Conservation (phyloP, 306 rosid genomes). For the Trifolium pratense region DNA sequence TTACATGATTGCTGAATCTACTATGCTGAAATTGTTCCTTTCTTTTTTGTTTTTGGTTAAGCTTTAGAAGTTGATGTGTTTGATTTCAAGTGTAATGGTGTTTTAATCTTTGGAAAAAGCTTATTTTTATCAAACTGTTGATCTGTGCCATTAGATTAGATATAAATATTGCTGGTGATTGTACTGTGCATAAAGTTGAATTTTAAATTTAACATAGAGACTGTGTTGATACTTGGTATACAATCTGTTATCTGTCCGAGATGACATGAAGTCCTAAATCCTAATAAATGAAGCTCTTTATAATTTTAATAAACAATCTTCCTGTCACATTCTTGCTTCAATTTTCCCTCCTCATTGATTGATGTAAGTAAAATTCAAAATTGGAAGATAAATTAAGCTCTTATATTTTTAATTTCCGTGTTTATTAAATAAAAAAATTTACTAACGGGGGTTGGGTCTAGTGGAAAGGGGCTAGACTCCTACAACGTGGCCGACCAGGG, state of each 20-base stretch:
- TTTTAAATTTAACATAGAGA: slow-evolving; percentile 22
- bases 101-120: neutral
- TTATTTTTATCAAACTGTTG: slow-evolving; percentile 10
- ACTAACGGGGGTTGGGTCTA: no score
- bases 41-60: neutral
- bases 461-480: no score
- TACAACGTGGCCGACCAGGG: no score
- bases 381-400: neutral
- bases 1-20: slow-evolving; percentile 22
- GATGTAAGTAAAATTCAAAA: slow-evolving; percentile 2
- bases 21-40: slow-evolving; percentile 20
- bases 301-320: neutral
- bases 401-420: no score
- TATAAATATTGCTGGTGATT: slow-evolving; percentile 20
- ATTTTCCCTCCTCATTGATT: slow-evolving; percentile 16
- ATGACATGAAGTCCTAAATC: slow-evolving; percentile 19
- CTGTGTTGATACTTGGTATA: slow-evolving; percentile 23
- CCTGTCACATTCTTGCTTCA: neutral
- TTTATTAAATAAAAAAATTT: no score
- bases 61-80: neutral
- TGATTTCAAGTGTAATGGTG: neutral
- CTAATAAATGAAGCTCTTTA: slow-evolving; percentile 7
- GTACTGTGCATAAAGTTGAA: slow-evolving; percentile 28
- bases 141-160: slow-evolving; percentile 28
- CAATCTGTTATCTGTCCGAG: slow-evolving; percentile 12